phyloP scores from a whole-genome alignment of 2,329 filamentous ascomycete species.

The Corniculantispora saksenae region DNA sequence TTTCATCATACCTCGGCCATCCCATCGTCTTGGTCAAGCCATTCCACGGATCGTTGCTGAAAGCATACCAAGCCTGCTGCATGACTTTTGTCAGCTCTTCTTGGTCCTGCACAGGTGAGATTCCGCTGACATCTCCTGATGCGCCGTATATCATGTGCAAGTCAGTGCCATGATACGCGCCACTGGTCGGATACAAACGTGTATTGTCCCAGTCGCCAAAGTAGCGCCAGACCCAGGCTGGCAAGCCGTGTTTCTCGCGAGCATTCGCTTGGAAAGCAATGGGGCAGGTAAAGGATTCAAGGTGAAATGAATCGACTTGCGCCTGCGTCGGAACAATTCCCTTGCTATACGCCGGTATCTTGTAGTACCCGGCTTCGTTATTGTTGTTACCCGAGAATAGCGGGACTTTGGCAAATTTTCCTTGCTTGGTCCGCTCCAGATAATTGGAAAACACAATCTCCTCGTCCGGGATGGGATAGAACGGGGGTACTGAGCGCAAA shows the following conservation, averaged over 20 bases:
- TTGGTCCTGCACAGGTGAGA: conserved; percentile 34
- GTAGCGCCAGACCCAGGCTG: conserved; percentile 49
- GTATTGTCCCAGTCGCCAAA: conserved; percentile 52
- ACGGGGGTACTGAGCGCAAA: conserved; percentile 39
- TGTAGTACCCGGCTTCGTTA: conserved; percentile 51
- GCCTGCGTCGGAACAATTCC: conserved; percentile 40
- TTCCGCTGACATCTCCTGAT: conserved; percentile 39
- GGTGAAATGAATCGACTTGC: conserved; percentile 41
- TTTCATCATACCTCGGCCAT: conserved; percentile 37
- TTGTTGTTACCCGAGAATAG: conserved; percentile 45
- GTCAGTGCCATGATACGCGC: conserved; percentile 51
- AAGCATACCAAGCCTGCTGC: conserved; percentile 43
- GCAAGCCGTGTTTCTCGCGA: conserved; percentile 35
- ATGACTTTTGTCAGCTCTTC: conserved; percentile 36
- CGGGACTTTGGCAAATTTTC: conserved; percentile 42
- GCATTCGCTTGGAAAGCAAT: conserved; percentile 39
- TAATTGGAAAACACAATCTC: conserved; percentile 45
- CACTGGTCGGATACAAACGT: conserved; percentile 44
- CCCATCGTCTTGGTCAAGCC: conserved; percentile 36
- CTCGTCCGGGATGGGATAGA: conserved; percentile 45
- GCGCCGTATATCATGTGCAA: conserved; percentile 49
- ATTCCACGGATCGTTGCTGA: conserved; percentile 37
- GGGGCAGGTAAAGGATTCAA: conserved; percentile 49
- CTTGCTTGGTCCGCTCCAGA: conserved; percentile 31
- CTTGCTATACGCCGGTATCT: conserved; percentile 42